Base-by-base conservation (phyloP, 495 filamentous ascomycete species). In the Talaromyces ruber region DNA sequence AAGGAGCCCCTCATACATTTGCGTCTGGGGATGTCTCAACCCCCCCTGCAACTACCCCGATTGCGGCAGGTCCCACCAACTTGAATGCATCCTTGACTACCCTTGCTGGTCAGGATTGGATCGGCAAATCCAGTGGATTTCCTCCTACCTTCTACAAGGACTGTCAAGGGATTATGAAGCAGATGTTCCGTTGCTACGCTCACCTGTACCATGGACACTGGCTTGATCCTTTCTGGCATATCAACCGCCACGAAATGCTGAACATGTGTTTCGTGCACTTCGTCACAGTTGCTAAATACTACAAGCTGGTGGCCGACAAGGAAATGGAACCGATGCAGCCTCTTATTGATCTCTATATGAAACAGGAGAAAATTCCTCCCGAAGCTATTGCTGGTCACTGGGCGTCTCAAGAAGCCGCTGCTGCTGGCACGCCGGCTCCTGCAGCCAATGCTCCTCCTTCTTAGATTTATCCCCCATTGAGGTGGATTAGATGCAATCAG, bases 181-280 rank as follows among this genome's bases (percentile, higher is more conserved):
- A 97, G 76, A 97, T 97, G 88, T 94, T 96, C 82, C 91, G 93
- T 39, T 91, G 93, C 72, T 97, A 97, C 66, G 88, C 91, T 34
- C 93, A 97, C 75, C 80, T 93, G 28, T 93, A 93, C 78, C 90
- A 90, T 79, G 84, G 86, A 7, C 90, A 93, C 76, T 93, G 88
- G 78, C 68, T 86, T 60, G 87, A 91, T 57, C 89, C 89, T 9
- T 91, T 91, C 75, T 93, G 89, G 78, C 88, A 93, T 67, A 82
- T 93, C 61, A 89, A 86, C 74, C 83, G 88, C 58, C 86, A 91
- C 67, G 90, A 91, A 76, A 87, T 91, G 66, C 82, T 97, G 58
- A 97, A 97, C 81, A 95, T 91, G 72, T 94, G 90, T 75, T 97
- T 96, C 72, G 89, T 92, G 61, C 92, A 96, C 76, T 97, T 96